Base-by-base conservation (phyloP, 139 green algal species). In the Coelastrella sp. region DNA sequence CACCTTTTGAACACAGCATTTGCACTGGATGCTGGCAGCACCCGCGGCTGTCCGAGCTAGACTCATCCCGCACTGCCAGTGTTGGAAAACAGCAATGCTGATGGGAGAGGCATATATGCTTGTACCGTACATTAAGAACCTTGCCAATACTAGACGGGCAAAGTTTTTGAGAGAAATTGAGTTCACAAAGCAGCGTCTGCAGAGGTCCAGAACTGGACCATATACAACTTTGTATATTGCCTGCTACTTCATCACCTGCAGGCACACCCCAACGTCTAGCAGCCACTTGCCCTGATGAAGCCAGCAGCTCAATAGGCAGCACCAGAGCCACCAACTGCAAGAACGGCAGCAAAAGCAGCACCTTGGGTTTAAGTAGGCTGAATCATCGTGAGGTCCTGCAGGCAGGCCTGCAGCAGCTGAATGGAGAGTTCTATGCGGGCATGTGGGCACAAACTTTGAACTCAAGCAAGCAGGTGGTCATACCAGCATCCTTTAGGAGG, bases 361-460 rank as follows among this genome's bases (percentile, higher is more conserved):
- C 6, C 7, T 24, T 66, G 8, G 56, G 35, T 57, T 8, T 82
- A 10, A 35, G 84, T 22, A 74, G 60, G 9, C 56, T 89, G 57
- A 74, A n/a, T 8, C 70, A 82, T 70, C 61, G 84, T 11, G 56
- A 89, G 84, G 49, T 73, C 7, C 84, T 89, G 68, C 84, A 89
- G 70, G 84, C 84, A 25, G 70, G 70, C 56, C 70, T 89, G 1
- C 49, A 82, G 84, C 70, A 89, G 70, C 84, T 89, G 66, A 89
- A 82, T 58, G 84, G 70, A 10, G 84, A 82, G 49, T 89, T 89
- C 19, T 89, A 89, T 27, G 19, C 6, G 0, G 83, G 24, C 0
- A 35, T 88, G 8, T 8, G 59, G 7, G 56, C 66, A 61, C 63
- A 78, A 65, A 63, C 87, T 4, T n/a, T 81, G 80, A 4, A 78